Conservation (phyloP, 495 filamentous ascomycete species). For the Lepraria neglecta region DNA sequence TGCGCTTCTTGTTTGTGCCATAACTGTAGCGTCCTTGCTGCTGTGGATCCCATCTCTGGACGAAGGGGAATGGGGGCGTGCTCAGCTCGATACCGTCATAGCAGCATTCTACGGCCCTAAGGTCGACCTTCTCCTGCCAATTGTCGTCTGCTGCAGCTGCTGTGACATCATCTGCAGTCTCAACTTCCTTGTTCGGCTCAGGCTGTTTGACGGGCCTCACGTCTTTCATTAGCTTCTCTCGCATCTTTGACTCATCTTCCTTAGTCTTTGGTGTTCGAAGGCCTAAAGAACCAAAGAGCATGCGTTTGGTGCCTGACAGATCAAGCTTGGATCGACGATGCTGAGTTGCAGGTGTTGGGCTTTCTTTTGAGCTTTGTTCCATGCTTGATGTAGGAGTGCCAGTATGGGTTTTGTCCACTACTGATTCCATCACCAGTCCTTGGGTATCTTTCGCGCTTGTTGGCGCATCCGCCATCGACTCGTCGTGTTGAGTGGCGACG, state of each 20-base stretch:
- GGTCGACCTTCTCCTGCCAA: conserved; percentile 69
- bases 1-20: conserved; percentile 47
- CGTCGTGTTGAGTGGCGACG: background rate
- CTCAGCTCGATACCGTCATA: conserved; percentile 65
- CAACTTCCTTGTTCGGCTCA: conserved; percentile 28
- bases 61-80: conserved; percentile 82
- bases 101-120: conserved; percentile 77
- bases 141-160: conserved; percentile 35
- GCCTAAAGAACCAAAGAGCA: conserved; percentile 70
- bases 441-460: background rate
- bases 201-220: conserved; percentile 25
- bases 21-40: conserved; percentile 47
- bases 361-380: conserved; percentile 1
- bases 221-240: conserved; percentile 45
- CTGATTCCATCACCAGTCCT: background rate
- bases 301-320: conserved; percentile 55
- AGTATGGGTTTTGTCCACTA: background rate
- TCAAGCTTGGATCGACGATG: conserved; percentile 53
- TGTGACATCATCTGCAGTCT: conserved; percentile 18
- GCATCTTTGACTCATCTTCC: conserved; percentile 57
- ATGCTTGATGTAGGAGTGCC: background rate
- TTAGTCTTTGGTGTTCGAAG: conserved; percentile 60
- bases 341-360: conserved; percentile 27
- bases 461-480: background rate
- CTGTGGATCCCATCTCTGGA: conserved; percentile 79